phyloP scores from a whole-genome alignment of 106 monocot species.

The Dendrobium nobile region DNA sequence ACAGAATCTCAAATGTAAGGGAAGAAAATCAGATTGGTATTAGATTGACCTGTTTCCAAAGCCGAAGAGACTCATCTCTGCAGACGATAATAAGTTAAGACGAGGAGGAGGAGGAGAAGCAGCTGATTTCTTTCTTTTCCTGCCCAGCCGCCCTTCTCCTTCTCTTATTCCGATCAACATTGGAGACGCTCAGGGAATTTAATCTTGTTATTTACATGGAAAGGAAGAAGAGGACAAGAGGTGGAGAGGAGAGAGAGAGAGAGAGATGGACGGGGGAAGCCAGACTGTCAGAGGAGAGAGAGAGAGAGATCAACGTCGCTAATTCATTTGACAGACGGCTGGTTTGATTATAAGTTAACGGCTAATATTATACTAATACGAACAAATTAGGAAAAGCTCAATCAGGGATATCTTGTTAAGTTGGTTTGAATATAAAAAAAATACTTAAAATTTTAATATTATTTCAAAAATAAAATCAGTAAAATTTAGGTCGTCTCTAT shows the following conservation, averaged over 20 bases:
- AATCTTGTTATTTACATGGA: not conserved
- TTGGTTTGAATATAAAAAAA: too few species aligned
- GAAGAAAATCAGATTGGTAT: not conserved
- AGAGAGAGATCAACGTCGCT: not conserved
- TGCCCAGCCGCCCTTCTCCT: not conserved
- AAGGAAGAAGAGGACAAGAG: not conserved
- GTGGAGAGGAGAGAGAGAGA: not conserved
- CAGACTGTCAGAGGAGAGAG: conserved; percentile 3
- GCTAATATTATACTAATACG: not conserved
- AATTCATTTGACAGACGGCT: not conserved
- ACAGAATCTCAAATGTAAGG: not conserved
- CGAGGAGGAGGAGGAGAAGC: not conserved
- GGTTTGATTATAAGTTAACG: not conserved
- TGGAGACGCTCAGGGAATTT: not conserved
- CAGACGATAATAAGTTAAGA: not conserved
- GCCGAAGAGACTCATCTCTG: conserved; percentile 24
- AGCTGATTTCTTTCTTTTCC: not conserved
- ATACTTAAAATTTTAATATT: too few species aligned
- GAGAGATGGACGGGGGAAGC: not conserved
- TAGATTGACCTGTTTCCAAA: conserved; percentile 22
- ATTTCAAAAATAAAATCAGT: too few species aligned
- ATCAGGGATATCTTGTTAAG: too few species aligned
- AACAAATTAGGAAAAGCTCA: not conserved
- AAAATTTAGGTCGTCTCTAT: too few species aligned
- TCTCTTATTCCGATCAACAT: not conserved